Percentiles rank a stretch among this genome's conserved stretches.
Evolutionary conservation across 768 basidiomycete genomes (phyloP).

Genomic region (Cystofilobasidium bisporidii): DNA sequence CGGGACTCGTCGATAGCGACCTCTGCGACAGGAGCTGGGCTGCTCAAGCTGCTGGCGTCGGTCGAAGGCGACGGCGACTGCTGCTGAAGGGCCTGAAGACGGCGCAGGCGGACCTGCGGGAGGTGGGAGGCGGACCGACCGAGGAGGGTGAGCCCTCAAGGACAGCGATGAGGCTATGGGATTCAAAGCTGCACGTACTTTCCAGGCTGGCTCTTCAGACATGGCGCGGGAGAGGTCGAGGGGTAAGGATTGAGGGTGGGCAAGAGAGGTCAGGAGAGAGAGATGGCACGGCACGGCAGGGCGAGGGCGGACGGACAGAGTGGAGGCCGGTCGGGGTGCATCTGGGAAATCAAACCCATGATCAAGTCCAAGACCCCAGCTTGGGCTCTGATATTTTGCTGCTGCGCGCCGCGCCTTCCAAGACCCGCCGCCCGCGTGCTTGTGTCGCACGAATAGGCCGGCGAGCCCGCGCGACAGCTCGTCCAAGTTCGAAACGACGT

Average conservation of each 20-base stretch:
- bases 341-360: too few relatives aligned
- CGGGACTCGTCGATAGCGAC: constrained; percentile 7
- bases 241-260: neutral
- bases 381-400: too few relatives aligned
- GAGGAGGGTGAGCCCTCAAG: neutral
- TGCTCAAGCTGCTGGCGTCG: constrained; percentile 34
- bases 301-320: neutral
- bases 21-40: constrained; percentile 42
- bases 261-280: too few relatives aligned
- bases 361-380: too few relatives aligned
- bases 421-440: too few relatives aligned
- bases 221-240: neutral
- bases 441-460: too few relatives aligned
- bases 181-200: neutral
- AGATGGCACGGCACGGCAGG: too few relatives aligned
- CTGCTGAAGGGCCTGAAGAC: constrained; percentile 69
- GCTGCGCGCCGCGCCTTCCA: too few relatives aligned
- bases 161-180: neutral
- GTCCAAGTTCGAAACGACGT: too few relatives aligned
- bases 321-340: too few relatives aligned
- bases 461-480: too few relatives aligned
- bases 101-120: constrained; percentile 78
- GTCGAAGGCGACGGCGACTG: constrained; percentile 30
- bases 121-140: neutral
- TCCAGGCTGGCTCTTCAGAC: constrained; percentile 5